Conservation (phyloP, 176 grass and related monocot genomes). For the Triticum timopheevii region DNA sequence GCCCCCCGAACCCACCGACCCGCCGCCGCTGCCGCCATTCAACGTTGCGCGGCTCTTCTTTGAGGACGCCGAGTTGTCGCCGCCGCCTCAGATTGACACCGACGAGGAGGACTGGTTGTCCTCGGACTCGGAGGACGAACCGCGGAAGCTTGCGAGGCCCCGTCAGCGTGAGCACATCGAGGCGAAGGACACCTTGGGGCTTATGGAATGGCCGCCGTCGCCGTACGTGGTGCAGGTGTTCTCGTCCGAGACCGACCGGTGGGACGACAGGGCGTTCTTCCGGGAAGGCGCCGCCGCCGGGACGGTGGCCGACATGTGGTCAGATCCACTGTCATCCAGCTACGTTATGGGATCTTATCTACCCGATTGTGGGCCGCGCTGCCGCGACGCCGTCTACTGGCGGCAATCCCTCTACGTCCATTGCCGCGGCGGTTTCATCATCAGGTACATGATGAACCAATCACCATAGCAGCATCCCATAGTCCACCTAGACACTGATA, state of each 20-base stretch:
- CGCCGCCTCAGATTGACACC: neutral
- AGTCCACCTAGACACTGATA: neutral
- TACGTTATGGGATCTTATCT: neutral
- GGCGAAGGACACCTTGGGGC: neutral
- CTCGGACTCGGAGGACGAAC: neutral
- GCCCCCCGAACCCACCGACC: neutral
- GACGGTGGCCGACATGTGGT: neutral
- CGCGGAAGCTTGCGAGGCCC: neutral
- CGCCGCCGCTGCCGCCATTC: neutral
- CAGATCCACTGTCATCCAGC: neutral
- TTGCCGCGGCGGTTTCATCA: neutral
- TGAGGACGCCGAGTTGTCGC: neutral
- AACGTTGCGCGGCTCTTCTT: neutral
- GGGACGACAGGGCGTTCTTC: constrained; percentile 1
- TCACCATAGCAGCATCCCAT: neutral
- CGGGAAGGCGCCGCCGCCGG: neutral
- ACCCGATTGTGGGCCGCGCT: neutral
- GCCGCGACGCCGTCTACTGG: neutral
- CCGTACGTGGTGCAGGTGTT: neutral
- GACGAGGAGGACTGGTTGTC: neutral
- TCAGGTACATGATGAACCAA: neutral
- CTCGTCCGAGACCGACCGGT: neutral
- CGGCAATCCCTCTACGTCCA: neutral
- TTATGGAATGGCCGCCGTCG: neutral
- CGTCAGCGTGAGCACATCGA: neutral